A percentile compares a stretch with the other conserved stretches of the same genome.
These are phyloP conservation scores for Plantago lanceolata DNA, from an alignment of 305 asterid species.

Conservation along the genomic window DNA sequence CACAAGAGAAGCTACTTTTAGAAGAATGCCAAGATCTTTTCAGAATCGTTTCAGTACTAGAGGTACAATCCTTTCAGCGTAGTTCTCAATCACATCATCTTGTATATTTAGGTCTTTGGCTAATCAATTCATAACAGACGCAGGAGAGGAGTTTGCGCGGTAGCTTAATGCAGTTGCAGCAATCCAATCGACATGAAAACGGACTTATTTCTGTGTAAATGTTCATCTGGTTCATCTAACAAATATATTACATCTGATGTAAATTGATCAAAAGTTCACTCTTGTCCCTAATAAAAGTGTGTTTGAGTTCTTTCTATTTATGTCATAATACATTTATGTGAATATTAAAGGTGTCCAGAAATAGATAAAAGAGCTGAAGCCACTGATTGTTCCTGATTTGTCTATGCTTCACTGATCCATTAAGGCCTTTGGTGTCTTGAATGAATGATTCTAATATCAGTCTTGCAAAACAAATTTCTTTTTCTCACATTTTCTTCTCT, in stretches of 20 bases:
- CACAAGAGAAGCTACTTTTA: constrained; percentile 62
- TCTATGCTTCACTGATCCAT: constrained; percentile 17
- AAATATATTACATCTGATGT: too few species aligned
- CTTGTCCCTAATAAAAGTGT: too few species aligned
- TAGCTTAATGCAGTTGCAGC: constrained; percentile 47
- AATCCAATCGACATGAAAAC: constrained; percentile 26
- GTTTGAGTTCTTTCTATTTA: too few species aligned
- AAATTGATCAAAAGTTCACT: too few species aligned
- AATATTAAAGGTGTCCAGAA: constrained; percentile 1
- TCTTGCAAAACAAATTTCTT: constrained; percentile 27
- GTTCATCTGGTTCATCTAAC: too few species aligned
- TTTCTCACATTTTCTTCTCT: constrained; percentile 61
- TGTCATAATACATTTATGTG: too few species aligned
- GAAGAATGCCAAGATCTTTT: constrained; percentile 76
- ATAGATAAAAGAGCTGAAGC: constrained; percentile 7
- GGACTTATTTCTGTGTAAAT: too few species aligned
- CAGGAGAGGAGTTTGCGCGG: constrained; percentile 67
- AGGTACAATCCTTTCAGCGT: constrained; percentile 36
- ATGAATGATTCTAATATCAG: constrained; percentile 26
- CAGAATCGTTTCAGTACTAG: constrained; percentile 43
- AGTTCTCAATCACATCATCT: background rate
- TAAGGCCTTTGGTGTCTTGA: constrained; percentile 6
- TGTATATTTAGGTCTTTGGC: background rate
- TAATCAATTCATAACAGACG: constrained; percentile 31
- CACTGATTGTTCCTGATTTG: constrained; percentile 24